Conservation (phyloP, 345 rosid species). For the Gynandropsis gynandra region DNA sequence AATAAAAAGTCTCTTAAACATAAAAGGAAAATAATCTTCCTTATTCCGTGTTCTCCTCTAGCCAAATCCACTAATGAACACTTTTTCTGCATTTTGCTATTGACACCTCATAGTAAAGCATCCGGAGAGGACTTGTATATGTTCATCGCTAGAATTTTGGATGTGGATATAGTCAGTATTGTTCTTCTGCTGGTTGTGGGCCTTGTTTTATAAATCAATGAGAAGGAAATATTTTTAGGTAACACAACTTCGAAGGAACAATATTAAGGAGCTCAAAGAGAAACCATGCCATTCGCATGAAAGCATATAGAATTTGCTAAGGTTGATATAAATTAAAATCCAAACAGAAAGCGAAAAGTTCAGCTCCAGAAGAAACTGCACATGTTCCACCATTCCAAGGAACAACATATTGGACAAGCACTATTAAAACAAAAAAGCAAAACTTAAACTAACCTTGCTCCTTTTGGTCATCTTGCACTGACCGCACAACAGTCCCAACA, state of each 20-base stretch:
- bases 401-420: neutral
- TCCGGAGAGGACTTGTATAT: neutral
- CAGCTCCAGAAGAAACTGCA: neutral
- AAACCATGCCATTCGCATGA: no score
- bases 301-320: no score
- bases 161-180: no score
- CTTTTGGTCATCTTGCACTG: conserved; percentile 88
- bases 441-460: conserved; percentile 68
- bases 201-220: no score
- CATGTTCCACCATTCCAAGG: neutral
- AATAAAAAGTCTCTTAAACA: neutral
- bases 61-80: conserved; percentile 5
- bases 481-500: conserved; percentile 80
- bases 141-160: no score
- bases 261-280: no score
- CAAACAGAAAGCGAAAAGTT: neutral
- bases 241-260: no score
- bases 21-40: neutral
- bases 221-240: no score
- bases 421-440: conserved; percentile 2
- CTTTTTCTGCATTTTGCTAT: neutral
- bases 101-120: neutral
- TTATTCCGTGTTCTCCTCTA: neutral
- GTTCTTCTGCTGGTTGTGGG: no score
- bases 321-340: neutral